Evolutionary conservation across 805 yeast genomes (phyloP), one percentile per base, ranked within the genome.

Genomic region (Myxozyma neotropica): DNA sequence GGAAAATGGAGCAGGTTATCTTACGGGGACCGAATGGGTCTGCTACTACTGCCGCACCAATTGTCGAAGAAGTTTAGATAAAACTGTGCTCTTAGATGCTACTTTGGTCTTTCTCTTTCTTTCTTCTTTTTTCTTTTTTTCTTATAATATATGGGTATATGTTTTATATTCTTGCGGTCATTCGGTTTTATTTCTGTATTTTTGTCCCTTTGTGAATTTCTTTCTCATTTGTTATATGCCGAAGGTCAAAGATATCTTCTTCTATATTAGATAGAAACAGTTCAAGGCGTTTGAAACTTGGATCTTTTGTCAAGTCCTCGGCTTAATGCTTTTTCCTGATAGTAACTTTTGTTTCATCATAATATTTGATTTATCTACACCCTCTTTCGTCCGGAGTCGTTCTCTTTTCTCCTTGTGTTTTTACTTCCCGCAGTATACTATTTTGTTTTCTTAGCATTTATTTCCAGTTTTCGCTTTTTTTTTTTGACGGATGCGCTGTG

Each of bases 1-100:
- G 87, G 70, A 82, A 81, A 68, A 85, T 85, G 83, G 97, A 92
- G 71, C 76, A 74, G 58, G 80, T 77, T 23, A 86, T 89, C 29
- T 71, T 83, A 64, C 57, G 51, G 4, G 55, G 53, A 19, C 43
- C 60, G 17, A 27, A 42, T 35, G 13, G 17, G 17, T 8, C 59
- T 19, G 35, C 42, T 15, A 17, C 15, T 17, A 33, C 35, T 5
- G 21, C 53, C 19, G 49, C 31, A 23, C 42, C 53, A n/a, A 43
- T 49, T 10, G 49, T 55, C 29, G 42, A 46, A 39, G 53, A 55
- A 23, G 54, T 40, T 29, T 39, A 42, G 35, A 31, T 23, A 24
- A 33, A 29, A 29, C 10, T 17, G 15, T 42, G 12, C 21, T 13
- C 3, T 29, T 23, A 31, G 38, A 24, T 26, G 17, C 5, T 21